A percentile compares a stretch with the other conserved stretches of the same genome.
phyloP scores from a whole-genome alignment of 2,329 filamentous ascomycete species.

The Arachnomyces sp. region DNA sequence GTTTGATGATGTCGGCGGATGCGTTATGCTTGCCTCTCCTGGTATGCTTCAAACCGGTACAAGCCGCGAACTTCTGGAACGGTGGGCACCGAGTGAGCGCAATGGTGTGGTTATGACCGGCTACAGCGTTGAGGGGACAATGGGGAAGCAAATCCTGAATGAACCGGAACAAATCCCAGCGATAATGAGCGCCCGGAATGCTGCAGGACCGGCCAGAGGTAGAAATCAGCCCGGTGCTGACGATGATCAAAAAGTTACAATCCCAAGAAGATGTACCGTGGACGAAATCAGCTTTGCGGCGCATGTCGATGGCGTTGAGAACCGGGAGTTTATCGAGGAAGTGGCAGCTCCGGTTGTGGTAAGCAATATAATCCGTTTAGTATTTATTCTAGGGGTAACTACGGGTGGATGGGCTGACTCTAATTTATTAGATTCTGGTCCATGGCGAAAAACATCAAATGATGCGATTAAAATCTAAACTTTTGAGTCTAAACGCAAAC shows the following conservation, averaged over 20 bases:
- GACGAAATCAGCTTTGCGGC: conserved; percentile 94
- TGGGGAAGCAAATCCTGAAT: conserved; percentile 92
- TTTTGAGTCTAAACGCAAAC: conserved; percentile 81
- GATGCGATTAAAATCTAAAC: conserved; percentile 91
- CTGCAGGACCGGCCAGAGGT: conserved; percentile 47
- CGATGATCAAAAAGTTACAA: conserved; percentile 81
- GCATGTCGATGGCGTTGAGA: conserved; percentile 92
- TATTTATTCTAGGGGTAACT: neutral
- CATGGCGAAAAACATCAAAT: conserved; percentile 97
- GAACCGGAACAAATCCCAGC: conserved; percentile 93
- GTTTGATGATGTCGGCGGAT: conserved; percentile 91
- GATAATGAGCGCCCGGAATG: conserved; percentile 69
- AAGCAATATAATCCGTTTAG: conserved; percentile 40
- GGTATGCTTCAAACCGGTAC: conserved; percentile 98
- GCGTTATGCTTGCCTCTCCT: conserved; percentile 93
- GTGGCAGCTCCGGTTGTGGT: conserved; percentile 86
- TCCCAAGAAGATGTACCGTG: conserved; percentile 84
- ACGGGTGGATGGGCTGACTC: conserved; percentile 4
- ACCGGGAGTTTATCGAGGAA: conserved; percentile 93
- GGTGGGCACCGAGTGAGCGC: conserved; percentile 92
- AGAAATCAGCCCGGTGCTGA: conserved; percentile 54
- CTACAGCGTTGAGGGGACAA: conserved; percentile 96
- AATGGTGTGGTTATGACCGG: conserved; percentile 99
- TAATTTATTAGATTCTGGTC: conserved; percentile 67
- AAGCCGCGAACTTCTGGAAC: conserved; percentile 81